A percentile compares a stretch with the other conserved stretches of the same genome.
Evolutionary conservation across 2,329 filamentous ascomycete species (phyloP).

Genomic region (Biscogniauxia marginata): DNA sequence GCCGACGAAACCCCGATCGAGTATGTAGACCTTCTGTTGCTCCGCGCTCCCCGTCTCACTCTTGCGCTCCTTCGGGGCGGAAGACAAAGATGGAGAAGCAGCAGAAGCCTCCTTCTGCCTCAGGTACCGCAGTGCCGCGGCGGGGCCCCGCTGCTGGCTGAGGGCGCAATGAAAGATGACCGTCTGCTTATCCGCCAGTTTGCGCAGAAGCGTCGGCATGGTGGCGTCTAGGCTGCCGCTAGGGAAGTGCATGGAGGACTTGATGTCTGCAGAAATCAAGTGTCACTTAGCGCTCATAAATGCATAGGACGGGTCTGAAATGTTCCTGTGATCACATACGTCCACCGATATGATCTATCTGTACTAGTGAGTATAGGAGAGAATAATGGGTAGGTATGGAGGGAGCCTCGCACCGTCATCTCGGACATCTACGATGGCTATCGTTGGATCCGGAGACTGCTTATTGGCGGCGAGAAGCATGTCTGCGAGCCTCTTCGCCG

Average conservation of each 20-base stretch:
- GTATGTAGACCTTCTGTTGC: constrained; percentile 72
- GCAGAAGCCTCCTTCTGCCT: constrained; percentile 61
- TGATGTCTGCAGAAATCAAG: constrained; percentile 63
- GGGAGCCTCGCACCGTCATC: constrained; percentile 69
- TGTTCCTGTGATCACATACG: constrained; percentile 37
- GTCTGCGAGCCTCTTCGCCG: constrained; percentile 65
- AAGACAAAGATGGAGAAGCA: constrained; percentile 4
- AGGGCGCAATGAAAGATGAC: constrained; percentile 95
- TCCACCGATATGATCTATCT: constrained; percentile 79
- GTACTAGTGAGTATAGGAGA: background rate
- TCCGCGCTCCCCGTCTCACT: constrained; percentile 21
- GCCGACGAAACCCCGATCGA: constrained; percentile 79
- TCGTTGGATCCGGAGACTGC: constrained; percentile 37
- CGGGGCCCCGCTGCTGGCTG: constrained; percentile 85
- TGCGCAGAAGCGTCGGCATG: constrained; percentile 79
- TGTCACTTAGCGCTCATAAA: too few species aligned
- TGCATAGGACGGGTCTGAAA: background rate
- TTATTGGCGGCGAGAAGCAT: constrained; percentile 55
- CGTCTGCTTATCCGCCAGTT: constrained; percentile 71
- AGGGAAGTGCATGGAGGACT: constrained; percentile 72
- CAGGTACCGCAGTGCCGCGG: constrained; percentile 77
- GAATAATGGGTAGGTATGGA: background rate
- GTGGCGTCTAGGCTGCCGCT: constrained; percentile 69
- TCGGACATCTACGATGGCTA: constrained; percentile 85
- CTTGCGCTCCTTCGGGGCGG: constrained; percentile 25